Base-by-base conservation (phyloP, 2,329 filamentous ascomycete genomes). In the Diaporthe caulivora region DNA sequence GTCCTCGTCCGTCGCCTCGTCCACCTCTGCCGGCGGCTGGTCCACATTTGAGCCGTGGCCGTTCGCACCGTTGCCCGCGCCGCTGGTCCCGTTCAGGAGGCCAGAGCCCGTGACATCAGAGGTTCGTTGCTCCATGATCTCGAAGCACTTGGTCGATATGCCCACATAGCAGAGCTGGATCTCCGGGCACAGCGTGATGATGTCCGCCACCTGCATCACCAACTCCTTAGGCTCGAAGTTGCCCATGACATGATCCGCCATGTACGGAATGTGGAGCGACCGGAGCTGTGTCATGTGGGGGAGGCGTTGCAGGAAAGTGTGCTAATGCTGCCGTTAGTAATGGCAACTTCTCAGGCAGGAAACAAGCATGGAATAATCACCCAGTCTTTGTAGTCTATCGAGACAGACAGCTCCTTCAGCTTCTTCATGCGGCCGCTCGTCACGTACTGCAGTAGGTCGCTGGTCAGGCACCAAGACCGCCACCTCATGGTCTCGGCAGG, bases 161-260 rank as follows among this genome's bases (percentile, higher is more conserved):
- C 92, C 94, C 77, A 96, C 88, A 79, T 95, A 96, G 81, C 92
- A 94, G 18, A 97, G 86, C 78, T 92, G 91, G 34, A 95, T 89
- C 77, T 95, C 93, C 0, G 93, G 92, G 6, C 93, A 89, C 21
- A 97, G 85, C 17, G 92, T 91, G 70, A 96, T 91, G 58, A 95
- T 93, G 80, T 96, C 93, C 42, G 95, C 88, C 60, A 96, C 89
- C 79, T 95, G 93, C 75, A 94, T 85, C 0, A 93, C 94, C 40
- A 95, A 86, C 79, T 97, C 94, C 75, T 89, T 89, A 1, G 91
- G 87, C 70, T 93, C 91, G 71, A 79, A 79, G 83, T 84, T 84
- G 80, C 75, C 85, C 82, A 80, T 90, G 11, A 90, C 86, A 76
- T 92, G 89, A 69, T 92, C 89, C 34, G 89, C 87, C 71, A 95